phyloP scores from a whole-genome alignment of 768 basidiomycete species.

The Bullera alba region DNA sequence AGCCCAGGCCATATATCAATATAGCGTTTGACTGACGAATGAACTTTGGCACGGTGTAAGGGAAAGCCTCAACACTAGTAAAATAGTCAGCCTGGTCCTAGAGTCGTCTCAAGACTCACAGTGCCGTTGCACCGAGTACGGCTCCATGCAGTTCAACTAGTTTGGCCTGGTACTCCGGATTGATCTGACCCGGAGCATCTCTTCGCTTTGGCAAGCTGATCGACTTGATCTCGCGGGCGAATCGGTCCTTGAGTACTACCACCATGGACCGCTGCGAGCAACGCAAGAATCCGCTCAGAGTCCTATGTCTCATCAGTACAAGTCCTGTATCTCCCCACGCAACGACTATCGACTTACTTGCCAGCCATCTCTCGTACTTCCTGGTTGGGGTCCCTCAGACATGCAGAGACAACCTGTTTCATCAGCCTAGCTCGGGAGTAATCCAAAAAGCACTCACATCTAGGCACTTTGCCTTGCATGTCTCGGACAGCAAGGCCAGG shows the following conservation, averaged over 20 bases:
- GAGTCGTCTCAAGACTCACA: slow-evolving; percentile 43
- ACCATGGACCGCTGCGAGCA: slow-evolving; percentile 87
- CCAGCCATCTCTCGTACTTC: slow-evolving; percentile 90
- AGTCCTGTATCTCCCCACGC: too few relatives aligned
- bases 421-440: not conserved
- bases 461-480: slow-evolving; percentile 64
- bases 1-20: not conserved
- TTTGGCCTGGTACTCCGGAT: slow-evolving; percentile 64
- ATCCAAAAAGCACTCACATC: slow-evolving; percentile 52
- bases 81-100: not conserved
- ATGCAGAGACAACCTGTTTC: slow-evolving; percentile 65
- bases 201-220: slow-evolving; percentile 62
- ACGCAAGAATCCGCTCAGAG: slow-evolving; percentile 75
- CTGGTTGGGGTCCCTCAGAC: slow-evolving; percentile 80
- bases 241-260: slow-evolving; percentile 70
- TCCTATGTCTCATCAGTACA: slow-evolving; percentile 39
- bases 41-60: slow-evolving; percentile 92
- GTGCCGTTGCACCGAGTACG: slow-evolving; percentile 84
- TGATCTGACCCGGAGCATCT: slow-evolving; percentile 49
- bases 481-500: slow-evolving; percentile 64
- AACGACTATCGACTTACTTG: too few relatives aligned
- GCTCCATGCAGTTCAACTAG: slow-evolving; percentile 75
- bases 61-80: slow-evolving; percentile 70
- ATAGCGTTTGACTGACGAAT: slow-evolving; percentile 48
- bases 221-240: slow-evolving; percentile 60